Conservation (phyloP, 345 rosid genomes). For the Conringia planisiliqua region DNA sequence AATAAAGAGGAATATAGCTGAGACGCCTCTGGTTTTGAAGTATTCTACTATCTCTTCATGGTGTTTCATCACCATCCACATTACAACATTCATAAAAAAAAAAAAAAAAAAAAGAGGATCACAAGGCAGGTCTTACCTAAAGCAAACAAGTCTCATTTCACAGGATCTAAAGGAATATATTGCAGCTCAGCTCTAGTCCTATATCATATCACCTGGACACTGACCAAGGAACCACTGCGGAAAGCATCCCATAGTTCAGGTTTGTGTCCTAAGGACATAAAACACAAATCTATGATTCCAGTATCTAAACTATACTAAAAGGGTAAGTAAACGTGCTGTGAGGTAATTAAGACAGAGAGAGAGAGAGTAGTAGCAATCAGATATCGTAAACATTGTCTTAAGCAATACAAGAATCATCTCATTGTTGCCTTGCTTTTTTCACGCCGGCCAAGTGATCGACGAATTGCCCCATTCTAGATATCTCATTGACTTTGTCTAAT, state of each 20-base stretch:
- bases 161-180: too few relatives aligned
- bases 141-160: neutral
- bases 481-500: neutral
- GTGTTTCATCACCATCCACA: conserved; percentile 48
- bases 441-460: neutral
- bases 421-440: neutral
- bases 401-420: neutral
- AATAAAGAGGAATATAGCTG: conserved; percentile 82
- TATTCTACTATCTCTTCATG: conserved; percentile 83
- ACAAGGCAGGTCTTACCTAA: neutral
- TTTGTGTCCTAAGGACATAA: too few relatives aligned
- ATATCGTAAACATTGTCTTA: too few relatives aligned
- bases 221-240: too few relatives aligned
- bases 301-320: too few relatives aligned
- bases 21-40: conserved; percentile 78
- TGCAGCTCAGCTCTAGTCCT: too few relatives aligned
- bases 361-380: neutral
- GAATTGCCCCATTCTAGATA: neutral
- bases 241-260: too few relatives aligned
- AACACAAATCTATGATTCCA: too few relatives aligned
- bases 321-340: too few relatives aligned
- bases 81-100: conserved; percentile 12
- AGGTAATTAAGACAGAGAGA: too few relatives aligned
- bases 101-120: neutral
- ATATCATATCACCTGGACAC: too few relatives aligned